Evolutionary conservation across 192 early-diverging fungal genomes (phyloP).

Genomic region (Geranomyces michiganensis): DNA sequence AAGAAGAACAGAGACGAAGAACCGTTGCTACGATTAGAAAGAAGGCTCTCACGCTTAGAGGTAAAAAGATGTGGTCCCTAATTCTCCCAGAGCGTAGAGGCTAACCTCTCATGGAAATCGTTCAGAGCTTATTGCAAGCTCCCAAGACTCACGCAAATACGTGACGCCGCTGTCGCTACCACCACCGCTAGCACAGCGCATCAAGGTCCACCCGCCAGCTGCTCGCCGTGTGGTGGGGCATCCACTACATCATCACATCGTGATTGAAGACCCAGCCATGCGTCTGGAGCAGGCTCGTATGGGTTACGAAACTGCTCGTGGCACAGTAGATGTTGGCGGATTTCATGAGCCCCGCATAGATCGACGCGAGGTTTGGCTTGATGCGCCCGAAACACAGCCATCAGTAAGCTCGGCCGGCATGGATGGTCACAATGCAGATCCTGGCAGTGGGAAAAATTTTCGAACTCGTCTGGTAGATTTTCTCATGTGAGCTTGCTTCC

Average conservation of each 20-base stretch:
- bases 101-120: no score
- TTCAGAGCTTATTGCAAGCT: slow-evolving; percentile 46
- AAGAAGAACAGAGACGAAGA: slow-evolving; percentile 12
- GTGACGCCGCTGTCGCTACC: slow-evolving; percentile 37
- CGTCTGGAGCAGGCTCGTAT: slow-evolving; percentile 38
- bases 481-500: slow-evolving; percentile 43
- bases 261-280: slow-evolving; percentile 42
- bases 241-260: slow-evolving; percentile 33
- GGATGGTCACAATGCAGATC: slow-evolving; percentile 32
- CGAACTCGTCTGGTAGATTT: slow-evolving; percentile 56
- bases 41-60: slow-evolving; percentile 18
- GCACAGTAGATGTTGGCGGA: slow-evolving; percentile 11
- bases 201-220: slow-evolving; percentile 50
- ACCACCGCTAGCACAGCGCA: slow-evolving; percentile 36
- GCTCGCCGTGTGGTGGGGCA: slow-evolving; percentile 8
- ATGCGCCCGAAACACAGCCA: not conserved
- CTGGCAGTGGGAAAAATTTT: slow-evolving; percentile 38
- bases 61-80: not conserved
- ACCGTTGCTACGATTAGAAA: slow-evolving; percentile 12
- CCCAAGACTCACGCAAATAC: slow-evolving; percentile 37
- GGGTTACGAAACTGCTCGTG: slow-evolving; percentile 5
- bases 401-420: not conserved
- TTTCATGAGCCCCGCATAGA: slow-evolving; percentile 13
- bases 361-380: slow-evolving; percentile 19
- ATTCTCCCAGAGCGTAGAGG: no score